Percentiles rank a stretch among this genome's conserved stretches.
phyloP scores from a whole-genome alignment of 805 yeast species.

The Kazachstania bromeliacearum region DNA sequence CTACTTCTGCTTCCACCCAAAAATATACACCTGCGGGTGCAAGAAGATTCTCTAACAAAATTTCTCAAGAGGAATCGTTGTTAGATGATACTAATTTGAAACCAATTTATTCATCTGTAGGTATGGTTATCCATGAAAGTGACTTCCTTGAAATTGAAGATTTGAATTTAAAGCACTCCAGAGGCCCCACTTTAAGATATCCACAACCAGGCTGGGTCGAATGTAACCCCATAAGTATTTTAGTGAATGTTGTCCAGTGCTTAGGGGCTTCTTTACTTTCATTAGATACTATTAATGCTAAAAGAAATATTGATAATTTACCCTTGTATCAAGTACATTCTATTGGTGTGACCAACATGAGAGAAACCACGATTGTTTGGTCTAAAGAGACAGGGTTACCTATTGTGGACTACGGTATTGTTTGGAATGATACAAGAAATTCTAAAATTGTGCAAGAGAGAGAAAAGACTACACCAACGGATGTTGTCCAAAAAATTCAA shows the following conservation, averaged over 20 bases:
- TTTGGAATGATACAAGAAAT: conserved; percentile 94
- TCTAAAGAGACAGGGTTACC: conserved; percentile 74
- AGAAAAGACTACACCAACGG: conserved; percentile 43
- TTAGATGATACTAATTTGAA: conserved; percentile 9
- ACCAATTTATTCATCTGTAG: conserved; percentile 65
- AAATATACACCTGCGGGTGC: conserved; percentile 36
- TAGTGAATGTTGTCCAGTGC: conserved; percentile 67
- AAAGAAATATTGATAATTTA: conserved; percentile 33
- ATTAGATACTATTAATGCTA: conserved; percentile 47
- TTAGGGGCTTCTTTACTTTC: conserved; percentile 54
- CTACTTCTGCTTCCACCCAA: conserved; percentile 58
- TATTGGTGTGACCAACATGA: conserved; percentile 89
- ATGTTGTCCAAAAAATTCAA: conserved; percentile 47
- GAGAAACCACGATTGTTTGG: conserved; percentile 92
- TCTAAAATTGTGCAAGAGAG: conserved; percentile 57
- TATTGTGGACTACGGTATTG: conserved; percentile 72
- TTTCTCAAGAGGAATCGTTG: background rate
- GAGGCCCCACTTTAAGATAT: conserved; percentile 61
- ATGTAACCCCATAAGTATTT: conserved; percentile 76
- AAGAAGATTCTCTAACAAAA: conserved; percentile 34
- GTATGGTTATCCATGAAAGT: conserved; percentile 55
- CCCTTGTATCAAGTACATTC: conserved; percentile 56
- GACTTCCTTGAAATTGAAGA: conserved; percentile 57
- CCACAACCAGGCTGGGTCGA: conserved; percentile 92
- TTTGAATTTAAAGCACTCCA: conserved; percentile 25